phyloP scores from a whole-genome alignment of 306 rosid genomes.

The Ormosia emarginata region DNA sequence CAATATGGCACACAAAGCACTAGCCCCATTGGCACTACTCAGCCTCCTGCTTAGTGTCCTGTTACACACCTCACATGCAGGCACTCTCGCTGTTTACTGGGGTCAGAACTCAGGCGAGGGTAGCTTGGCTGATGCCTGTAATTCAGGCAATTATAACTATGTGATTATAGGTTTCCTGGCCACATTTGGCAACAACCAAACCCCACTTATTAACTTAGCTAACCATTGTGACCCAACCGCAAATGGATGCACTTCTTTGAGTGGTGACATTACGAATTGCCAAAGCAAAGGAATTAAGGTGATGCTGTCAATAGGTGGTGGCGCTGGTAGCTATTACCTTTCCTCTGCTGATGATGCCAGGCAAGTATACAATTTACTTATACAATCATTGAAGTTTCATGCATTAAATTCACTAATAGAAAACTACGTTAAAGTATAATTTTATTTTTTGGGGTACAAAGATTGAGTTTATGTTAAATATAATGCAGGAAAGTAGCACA shows the following conservation, averaged over 20 bases:
- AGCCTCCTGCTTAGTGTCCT: not conserved
- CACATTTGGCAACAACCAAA: not conserved
- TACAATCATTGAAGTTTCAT: no score
- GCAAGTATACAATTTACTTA: not conserved
- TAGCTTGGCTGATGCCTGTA: not conserved
- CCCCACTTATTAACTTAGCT: not conserved
- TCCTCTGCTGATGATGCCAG: conserved; percentile 17
- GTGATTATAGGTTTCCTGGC: conserved; percentile 7
- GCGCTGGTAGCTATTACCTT: conserved; percentile 6
- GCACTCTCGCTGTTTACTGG: not conserved
- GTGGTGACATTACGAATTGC: conserved; percentile 9
- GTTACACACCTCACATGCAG: not conserved
- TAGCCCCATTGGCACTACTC: not conserved
- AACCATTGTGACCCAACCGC: not conserved
- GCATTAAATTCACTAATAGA: no score
- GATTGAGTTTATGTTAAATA: not conserved
- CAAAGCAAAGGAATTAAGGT: conserved; percentile 37
- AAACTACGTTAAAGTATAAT: no score
- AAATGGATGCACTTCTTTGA: conserved; percentile 9
- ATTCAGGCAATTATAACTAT: not conserved
- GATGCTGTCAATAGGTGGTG: conserved; percentile 32
- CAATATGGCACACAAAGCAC: not conserved
- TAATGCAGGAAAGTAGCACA: conserved; percentile 19
- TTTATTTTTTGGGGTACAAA: no score
- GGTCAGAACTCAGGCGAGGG: conserved; percentile 3